phyloP scores from a whole-genome alignment of 2,329 filamentous ascomycete species.

The Xenosphaeropsis pyriputrescens region DNA sequence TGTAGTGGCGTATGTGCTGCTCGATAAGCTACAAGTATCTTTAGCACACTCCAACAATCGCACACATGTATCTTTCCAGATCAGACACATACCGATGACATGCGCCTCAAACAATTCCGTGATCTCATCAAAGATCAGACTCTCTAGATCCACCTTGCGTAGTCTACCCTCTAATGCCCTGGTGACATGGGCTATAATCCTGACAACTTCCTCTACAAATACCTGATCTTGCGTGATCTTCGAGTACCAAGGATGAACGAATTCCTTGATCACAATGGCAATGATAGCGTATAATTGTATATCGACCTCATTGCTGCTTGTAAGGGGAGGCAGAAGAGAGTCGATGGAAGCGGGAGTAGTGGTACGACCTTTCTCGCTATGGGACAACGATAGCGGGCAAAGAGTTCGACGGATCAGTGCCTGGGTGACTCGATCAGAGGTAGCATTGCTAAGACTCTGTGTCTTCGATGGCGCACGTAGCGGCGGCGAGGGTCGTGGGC shows the following conservation, averaged over 20 bases:
- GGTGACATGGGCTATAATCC: constrained; percentile 85
- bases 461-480: constrained; percentile 16
- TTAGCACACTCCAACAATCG: constrained; percentile 1
- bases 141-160: constrained; percentile 68
- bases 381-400: constrained; percentile 47
- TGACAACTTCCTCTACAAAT: constrained; percentile 78
- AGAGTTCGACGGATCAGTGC: constrained; percentile 72
- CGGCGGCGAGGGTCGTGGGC: constrained; percentile 15
- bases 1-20: constrained; percentile 43
- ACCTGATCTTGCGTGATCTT: constrained; percentile 83
- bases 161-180: constrained; percentile 75
- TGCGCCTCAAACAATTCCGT: constrained; percentile 71
- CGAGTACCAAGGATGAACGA: constrained; percentile 83
- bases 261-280: constrained; percentile 78
- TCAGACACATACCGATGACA: constrained; percentile 46
- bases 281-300: constrained; percentile 86
- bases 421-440: constrained; percentile 66
- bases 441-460: constrained; percentile 28
- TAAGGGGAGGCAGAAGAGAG: constrained; percentile 76
- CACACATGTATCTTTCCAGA: background rate
- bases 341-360: constrained; percentile 49
- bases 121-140: constrained; percentile 74
- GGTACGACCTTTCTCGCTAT: constrained; percentile 32
- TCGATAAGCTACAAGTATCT: constrained; percentile 47
- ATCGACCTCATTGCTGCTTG: constrained; percentile 88